A percentile compares a stretch with the other conserved stretches of the same genome.
phyloP scores from a whole-genome alignment of 305 asterid genomes.

The Solanum chacoense region DNA sequence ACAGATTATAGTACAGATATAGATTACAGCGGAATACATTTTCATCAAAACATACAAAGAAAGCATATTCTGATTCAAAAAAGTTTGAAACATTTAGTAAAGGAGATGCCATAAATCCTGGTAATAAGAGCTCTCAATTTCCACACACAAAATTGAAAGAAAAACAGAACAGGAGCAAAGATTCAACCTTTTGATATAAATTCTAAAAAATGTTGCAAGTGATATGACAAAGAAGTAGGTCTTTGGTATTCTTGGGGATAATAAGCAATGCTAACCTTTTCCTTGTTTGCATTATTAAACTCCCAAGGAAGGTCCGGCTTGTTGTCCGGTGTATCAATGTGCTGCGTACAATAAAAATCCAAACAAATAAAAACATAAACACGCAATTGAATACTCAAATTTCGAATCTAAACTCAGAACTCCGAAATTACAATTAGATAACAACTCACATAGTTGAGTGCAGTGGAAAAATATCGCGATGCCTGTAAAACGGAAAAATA shows the following conservation, averaged over 20 bases:
- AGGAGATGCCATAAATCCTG: neutral
- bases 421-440: neutral
- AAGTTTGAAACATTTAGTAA: neutral
- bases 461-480: constrained; percentile 72
- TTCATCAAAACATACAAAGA: neutral
- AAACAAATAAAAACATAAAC: neutral
- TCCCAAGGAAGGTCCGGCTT: constrained; percentile 81
- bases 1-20: neutral
- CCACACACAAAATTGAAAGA: neutral
- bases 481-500: constrained; percentile 23
- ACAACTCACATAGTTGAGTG: constrained; percentile 73
- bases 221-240: neutral
- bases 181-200: neutral
- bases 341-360: constrained; percentile 39
- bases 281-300: constrained; percentile 53
- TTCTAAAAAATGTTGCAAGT: neutral
- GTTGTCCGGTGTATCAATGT: constrained; percentile 77
- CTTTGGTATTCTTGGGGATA: neutral
- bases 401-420: neutral
- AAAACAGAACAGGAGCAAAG: neutral
- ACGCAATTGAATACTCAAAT: neutral
- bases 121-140: neutral
- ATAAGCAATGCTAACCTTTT: constrained; percentile 31
- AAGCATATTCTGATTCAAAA: neutral
- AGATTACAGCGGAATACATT: neutral